Conservation (phyloP, 140 eudicot species). For the Flaveria floridana region DNA sequence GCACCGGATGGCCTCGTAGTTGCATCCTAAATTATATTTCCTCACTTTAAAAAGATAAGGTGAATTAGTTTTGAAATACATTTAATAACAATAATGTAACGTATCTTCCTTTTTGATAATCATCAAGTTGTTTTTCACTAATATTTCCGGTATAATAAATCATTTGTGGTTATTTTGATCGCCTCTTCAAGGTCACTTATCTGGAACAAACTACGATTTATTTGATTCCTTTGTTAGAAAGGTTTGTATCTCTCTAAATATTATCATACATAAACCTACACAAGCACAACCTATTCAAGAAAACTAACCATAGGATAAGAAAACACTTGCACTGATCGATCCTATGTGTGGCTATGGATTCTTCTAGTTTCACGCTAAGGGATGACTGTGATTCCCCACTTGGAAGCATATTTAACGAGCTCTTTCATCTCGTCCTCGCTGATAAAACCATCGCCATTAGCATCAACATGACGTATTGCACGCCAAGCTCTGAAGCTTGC, state of each 20-base stretch:
- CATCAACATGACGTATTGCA: conserved; percentile 38
- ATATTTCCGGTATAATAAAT: no score
- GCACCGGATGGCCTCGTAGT: no score
- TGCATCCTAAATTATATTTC: neutral
- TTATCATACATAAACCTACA: no score
- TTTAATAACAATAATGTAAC: neutral
- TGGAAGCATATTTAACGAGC: conserved; percentile 35
- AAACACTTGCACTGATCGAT: conserved; percentile 22
- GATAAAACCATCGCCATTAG: conserved; percentile 45
- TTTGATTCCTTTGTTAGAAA: neutral
- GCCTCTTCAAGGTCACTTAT: no score
- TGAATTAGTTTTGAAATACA: neutral
- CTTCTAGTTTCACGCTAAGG: neutral
- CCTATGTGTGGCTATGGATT: no score
- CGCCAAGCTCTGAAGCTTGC: conserved; percentile 40
- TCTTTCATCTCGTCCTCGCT: conserved; percentile 41
- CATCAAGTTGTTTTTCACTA: no score
- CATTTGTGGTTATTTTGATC: no score
- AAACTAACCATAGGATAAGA: conserved; percentile 9
- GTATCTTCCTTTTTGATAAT: no score
- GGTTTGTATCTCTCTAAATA: conserved; percentile 13
- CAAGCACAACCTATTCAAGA: conserved; percentile 15
- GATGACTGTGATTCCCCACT: conserved; percentile 34
- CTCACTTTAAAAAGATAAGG: no score
- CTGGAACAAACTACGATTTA: no score